Base-by-base conservation (phyloP, 1,284 basidiomycete species). In the Sporisorium exsertum region DNA sequence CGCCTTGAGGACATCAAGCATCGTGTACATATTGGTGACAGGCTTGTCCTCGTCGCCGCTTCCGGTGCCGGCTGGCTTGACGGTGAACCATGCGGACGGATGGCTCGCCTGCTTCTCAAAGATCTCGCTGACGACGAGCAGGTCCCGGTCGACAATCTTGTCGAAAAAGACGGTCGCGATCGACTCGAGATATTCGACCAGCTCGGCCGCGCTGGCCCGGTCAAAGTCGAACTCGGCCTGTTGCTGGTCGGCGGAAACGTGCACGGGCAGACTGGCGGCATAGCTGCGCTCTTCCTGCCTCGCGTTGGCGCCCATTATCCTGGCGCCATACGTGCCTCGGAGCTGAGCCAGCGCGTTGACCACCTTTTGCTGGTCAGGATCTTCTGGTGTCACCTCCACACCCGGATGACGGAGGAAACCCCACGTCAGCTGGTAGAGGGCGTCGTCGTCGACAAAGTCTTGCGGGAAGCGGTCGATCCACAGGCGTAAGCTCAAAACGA, bases 101-200 rank as follows among this genome's bases (percentile, higher is more conserved):
- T 75, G 69, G 35, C 49, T 54, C 10, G 79, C 72, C 32, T 78
- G 75, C 49, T 59, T 65, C 51, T 82, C 77, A 40, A 83, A 81
- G 37, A 82, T 54, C 58, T 83, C 81, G 64, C 66, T 68, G 22
- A 69, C 77, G 13, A 79, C 70, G 18, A 83, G 76, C 26, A 82
- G 55, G 45, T 83, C 81, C 8, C 74, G 72, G 49, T 82, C 75
- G 16, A 71, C 68, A 24, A 83, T 79, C 58, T 83, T 83, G 58
- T 79, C 74, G 49, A 80, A 79, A 51, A 83, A 83, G 18, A 81
- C 73, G 1, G 79, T 75, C 7, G 78, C 73, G 33, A 84, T 77
- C 3, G 79, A 81, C 50, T 84, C 83, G 37, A 85, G 72, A 50
- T 81, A 84, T 12, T 78, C 76, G 52, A 82, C 70, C 43, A 85